phyloP scores from a whole-genome alignment of 768 basidiomycete species.

The Boletellus emodensis region DNA sequence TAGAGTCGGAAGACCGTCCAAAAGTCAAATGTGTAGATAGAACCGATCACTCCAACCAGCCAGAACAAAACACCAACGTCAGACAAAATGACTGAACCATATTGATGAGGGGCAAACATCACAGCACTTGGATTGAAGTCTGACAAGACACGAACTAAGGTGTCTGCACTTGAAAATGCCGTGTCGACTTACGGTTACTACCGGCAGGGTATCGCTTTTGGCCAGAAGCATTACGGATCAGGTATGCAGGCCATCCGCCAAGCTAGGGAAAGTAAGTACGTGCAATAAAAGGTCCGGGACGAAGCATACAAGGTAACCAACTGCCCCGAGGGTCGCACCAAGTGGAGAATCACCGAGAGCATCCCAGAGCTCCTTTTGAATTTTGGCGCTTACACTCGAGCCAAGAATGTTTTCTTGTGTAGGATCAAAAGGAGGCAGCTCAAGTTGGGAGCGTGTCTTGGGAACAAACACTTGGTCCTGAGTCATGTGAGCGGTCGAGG shows the following conservation, averaged over 20 bases:
- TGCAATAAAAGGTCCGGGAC: neutral
- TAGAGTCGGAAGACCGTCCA: slow-evolving; percentile 74
- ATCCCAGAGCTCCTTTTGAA: slow-evolving; percentile 74
- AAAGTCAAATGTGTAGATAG: slow-evolving; percentile 62
- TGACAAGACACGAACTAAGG: slow-evolving; percentile 16
- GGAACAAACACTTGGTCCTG: slow-evolving; percentile 97
- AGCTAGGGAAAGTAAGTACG: slow-evolving; percentile 40
- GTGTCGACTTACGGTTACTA: slow-evolving; percentile 64
- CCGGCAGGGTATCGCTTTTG: slow-evolving; percentile 74
- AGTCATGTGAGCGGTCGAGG: slow-evolving; percentile 88
- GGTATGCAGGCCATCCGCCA: slow-evolving; percentile 82
- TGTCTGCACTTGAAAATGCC: neutral
- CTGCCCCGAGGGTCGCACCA: slow-evolving; percentile 50
- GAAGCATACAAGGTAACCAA: slow-evolving; percentile 55
- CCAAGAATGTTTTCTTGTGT: slow-evolving; percentile 64
- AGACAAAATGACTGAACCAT: slow-evolving; percentile 70
- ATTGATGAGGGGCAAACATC: slow-evolving; percentile 85
- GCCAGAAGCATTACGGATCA: slow-evolving; percentile 80
- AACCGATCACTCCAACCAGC: slow-evolving; percentile 53
- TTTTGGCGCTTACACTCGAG: slow-evolving; percentile 58
- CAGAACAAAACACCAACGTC: slow-evolving; percentile 79
- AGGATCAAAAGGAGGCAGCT: slow-evolving; percentile 62
- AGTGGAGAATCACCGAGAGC: slow-evolving; percentile 91
- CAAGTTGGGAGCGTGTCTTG: slow-evolving; percentile 70
- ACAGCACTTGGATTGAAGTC: slow-evolving; percentile 75